Conservation (phyloP, 2,329 filamentous ascomycete species). For the Aspergillus carbonarius region DNA sequence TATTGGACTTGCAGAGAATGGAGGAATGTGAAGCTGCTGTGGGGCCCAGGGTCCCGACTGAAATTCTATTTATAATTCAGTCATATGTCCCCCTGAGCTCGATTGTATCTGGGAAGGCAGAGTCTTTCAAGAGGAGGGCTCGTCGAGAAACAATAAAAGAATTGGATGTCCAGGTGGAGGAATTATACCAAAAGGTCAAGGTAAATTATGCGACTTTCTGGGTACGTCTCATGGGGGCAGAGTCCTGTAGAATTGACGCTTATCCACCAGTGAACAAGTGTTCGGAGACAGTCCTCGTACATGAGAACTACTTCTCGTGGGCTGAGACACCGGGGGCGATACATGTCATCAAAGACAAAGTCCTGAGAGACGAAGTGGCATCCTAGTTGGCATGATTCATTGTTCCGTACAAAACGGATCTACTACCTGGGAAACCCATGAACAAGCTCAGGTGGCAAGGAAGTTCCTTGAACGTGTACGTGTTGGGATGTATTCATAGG, state of each 20-base stretch:
- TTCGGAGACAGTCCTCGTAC: background rate
- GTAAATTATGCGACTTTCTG: no score
- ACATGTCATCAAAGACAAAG: background rate
- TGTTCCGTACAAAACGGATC: no score
- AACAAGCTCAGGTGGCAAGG: no score
- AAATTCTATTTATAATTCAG: background rate
- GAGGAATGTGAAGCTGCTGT: background rate
- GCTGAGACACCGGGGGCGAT: background rate
- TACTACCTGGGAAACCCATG: no score
- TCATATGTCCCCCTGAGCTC: background rate
- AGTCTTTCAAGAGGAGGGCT: background rate
- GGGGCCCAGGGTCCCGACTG: background rate
- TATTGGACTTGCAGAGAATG: background rate
- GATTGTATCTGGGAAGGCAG: background rate
- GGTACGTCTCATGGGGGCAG: no score
- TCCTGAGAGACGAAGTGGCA: no score
- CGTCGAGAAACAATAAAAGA: background rate
- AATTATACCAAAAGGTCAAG: background rate
- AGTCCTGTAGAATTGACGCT: no score
- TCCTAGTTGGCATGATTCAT: no score
- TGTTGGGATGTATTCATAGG: no score
- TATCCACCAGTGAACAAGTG: no score
- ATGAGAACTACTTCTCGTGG: background rate
- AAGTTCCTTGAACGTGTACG: no score
- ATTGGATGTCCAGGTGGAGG: background rate